These are phyloP conservation scores for Oryza meridionalis DNA, from an alignment of 176 grass and related monocot species.

Conservation along the genomic window DNA sequence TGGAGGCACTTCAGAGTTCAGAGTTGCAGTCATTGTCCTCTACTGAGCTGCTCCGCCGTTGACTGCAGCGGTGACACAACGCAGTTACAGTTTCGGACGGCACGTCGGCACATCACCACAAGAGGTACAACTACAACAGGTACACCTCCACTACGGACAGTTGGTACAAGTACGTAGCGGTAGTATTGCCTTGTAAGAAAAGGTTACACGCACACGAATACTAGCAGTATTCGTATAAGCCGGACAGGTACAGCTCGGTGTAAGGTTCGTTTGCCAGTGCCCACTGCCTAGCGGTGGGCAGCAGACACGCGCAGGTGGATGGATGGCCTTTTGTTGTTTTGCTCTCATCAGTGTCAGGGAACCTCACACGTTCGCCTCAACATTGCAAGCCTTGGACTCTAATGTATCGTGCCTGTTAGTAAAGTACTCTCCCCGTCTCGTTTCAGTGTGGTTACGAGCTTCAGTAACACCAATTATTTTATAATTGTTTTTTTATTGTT, in stretches of 20 bases:
- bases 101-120: not conserved
- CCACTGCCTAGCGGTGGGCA: not conserved
- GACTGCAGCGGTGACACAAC: not conserved
- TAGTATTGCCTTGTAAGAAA: not conserved
- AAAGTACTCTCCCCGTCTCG: too few relatives aligned
- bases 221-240: not conserved
- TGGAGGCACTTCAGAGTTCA: not conserved
- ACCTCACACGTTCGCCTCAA: not conserved
- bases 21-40: not conserved
- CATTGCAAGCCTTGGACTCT: not conserved
- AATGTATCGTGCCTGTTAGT: not conserved
- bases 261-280: constrained; percentile 17
- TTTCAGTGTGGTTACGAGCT: too few relatives aligned
- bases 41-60: not conserved
- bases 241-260: not conserved
- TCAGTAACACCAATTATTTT: too few relatives aligned
- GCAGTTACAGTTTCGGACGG: not conserved
- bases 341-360: not conserved
- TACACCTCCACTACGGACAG: not conserved
- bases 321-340: not conserved
- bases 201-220: not conserved
- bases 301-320: constrained; percentile 23
- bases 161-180: not conserved
- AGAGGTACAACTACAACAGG: not conserved
- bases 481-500: too few relatives aligned